These are phyloP conservation scores for Colletotrichum gloeosporioides DNA, from an alignment of 2,329 filamentous ascomycete genomes.

Conservation along the genomic window DNA sequence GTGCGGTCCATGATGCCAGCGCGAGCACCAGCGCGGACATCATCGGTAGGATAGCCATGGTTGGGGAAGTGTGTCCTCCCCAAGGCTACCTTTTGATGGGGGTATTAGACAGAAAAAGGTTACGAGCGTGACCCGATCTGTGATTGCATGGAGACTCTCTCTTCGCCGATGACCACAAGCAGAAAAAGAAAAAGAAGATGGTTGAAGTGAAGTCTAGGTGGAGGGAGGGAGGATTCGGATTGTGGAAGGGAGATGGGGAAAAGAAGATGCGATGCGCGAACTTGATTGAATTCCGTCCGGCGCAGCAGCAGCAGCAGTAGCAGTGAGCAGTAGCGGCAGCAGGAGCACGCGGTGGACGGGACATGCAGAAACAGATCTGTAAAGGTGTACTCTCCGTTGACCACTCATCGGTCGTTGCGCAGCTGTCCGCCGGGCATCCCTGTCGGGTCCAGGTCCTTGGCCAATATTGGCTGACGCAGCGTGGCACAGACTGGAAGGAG, in stretches of 20 bases:
- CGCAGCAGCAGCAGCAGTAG: neutral
- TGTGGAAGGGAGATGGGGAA: neutral
- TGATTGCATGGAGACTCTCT: slow-evolving; percentile 6
- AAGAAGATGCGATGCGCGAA: neutral
- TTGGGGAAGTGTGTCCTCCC: slow-evolving; percentile 21
- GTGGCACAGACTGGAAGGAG: slow-evolving; percentile 9
- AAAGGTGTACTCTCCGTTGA: slow-evolving; percentile 4
- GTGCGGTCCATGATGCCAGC: slow-evolving; percentile 44
- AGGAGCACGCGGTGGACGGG: neutral
- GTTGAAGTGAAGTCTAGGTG: neutral
- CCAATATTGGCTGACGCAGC: slow-evolving; percentile 9
- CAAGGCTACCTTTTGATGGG: slow-evolving; percentile 10
- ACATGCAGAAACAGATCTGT: neutral
- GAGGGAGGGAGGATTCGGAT: neutral
- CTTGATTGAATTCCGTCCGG: neutral
- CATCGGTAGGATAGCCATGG: slow-evolving; percentile 22
- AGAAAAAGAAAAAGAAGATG: neutral
- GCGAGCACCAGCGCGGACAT: slow-evolving; percentile 39
- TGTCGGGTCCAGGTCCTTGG: neutral
- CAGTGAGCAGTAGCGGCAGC: neutral
- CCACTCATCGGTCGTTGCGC: neutral
- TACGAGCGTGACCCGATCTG: neutral
- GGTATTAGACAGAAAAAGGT: neutral
- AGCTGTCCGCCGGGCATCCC: neutral
- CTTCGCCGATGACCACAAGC: neutral